Base-by-base conservation (phyloP, 2,329 filamentous ascomycete species). In the Cladosporium sphaerospermum region DNA sequence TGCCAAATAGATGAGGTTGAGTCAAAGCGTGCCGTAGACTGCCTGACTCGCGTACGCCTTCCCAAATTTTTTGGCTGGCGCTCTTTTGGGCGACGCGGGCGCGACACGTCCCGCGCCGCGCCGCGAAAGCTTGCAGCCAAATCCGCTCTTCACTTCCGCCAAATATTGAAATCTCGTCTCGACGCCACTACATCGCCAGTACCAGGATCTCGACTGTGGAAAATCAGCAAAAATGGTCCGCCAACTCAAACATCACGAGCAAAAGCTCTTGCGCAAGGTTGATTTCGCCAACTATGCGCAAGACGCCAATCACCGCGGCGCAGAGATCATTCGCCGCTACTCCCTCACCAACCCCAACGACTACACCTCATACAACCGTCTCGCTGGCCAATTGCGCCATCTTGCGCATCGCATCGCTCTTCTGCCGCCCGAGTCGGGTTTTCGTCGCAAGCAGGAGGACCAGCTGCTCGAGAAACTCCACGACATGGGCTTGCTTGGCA, bases 161-260 rank as follows among this genome's bases (percentile, higher is more conserved):
- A 8, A 31, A 51, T 19, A 43, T 51, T 51, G 48, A 51, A 51
- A 51, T 51, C 48, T 51, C 48, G 40, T 51, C 48, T 36, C 40
- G 33, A 23, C 48, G 48, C 48, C 48, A 51, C 48, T 41, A 50
- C 47, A 50, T 43, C 39, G 47, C 37, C n/a, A n/a, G n/a, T 39
- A 39, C n/a, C 10, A 39, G 11, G 10, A 42, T 19, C 13, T 11
- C 37, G 42, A 28, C 42, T 37, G 14, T 1, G 8, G 16, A 39
- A 39, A 14, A 9, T 44, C 18, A 16, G 34, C 44, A 31, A 79
- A 61, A 19, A 97, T 97, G 93, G 89, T 95, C 62, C 86, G 93
- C 64, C 90, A 95, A 77, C 83, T 99, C 68, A 97, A 96, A 75
- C 83, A 95, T 74, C 92, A 96, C 74, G 93, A 99, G 83, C 84